A percentile compares a stretch with the other conserved stretches of the same genome.
Conservation (phyloP, 139 green algal species). For the Chlamydomonas urium region DNA sequence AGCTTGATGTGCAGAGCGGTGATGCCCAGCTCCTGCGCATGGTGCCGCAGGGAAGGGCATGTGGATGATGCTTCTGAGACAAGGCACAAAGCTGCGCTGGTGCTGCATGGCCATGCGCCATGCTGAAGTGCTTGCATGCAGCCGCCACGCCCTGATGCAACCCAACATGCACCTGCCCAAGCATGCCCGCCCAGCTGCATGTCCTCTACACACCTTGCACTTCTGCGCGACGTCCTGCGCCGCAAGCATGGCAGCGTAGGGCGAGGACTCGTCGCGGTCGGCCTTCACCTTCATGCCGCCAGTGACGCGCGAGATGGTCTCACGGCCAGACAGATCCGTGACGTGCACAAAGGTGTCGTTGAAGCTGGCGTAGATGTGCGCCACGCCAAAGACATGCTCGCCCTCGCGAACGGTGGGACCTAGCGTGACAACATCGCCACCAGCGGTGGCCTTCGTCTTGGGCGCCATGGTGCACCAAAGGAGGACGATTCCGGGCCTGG, state of each 20-base stretch:
- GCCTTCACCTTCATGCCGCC: conserved; percentile 99
- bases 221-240: conserved; percentile 94
- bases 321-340: conserved; percentile 97
- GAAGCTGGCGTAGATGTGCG: conserved; percentile 99
- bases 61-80: not conserved
- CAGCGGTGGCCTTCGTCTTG: conserved; percentile 39
- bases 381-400: conserved; percentile 96
- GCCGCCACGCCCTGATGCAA: not conserved
- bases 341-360: conserved; percentile 99
- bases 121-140: not conserved
- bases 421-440: conserved; percentile 69
- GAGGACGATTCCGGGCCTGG: too few species aligned
- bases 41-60: too few species aligned
- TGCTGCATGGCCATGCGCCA: not conserved
- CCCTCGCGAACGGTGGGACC: conserved; percentile 84
- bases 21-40: conserved; percentile 90
- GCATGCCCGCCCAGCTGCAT: not conserved
- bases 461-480: conserved; percentile 50
- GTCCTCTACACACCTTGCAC: conserved; percentile 84
- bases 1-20: conserved; percentile 99
- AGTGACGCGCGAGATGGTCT: conserved; percentile 95
- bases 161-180: too few species aligned
- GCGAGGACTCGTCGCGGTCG: conserved; percentile 97
- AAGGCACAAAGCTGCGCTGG: not conserved
- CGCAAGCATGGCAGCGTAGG: conserved; percentile 99